Conservation (phyloP, 1,284 basidiomycete species). For the Cryptococcus hybrid region DNA sequence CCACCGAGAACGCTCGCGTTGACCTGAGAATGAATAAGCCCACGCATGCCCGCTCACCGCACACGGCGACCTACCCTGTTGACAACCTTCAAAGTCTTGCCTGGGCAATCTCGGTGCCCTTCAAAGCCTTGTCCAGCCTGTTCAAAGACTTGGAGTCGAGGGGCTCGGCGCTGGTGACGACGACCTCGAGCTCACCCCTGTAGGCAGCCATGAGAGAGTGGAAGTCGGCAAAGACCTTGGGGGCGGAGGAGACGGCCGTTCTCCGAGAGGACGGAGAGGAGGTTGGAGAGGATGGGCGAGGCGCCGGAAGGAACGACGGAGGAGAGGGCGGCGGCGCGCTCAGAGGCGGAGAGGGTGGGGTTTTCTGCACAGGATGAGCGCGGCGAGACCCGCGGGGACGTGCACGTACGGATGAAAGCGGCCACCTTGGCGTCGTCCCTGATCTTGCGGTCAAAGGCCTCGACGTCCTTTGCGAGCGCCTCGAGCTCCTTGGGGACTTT, state of each 20-base stretch:
- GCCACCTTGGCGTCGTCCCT: constrained; percentile 63
- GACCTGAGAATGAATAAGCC: constrained; percentile 56
- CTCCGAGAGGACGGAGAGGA: constrained; percentile 85
- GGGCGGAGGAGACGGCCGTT: constrained; percentile 82
- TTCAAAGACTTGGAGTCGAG: constrained; percentile 69
- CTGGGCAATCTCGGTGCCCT: constrained; percentile 77
- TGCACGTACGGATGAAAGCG: constrained; percentile 60
- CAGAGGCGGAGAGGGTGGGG: constrained; percentile 80
- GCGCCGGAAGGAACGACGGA: constrained; percentile 66
- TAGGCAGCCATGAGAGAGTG: constrained; percentile 83
- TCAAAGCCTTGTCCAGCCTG: constrained; percentile 77
- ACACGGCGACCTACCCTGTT: constrained; percentile 66
- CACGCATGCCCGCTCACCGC: not conserved
- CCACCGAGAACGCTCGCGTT: constrained; percentile 86
- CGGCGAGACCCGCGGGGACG: constrained; percentile 11
- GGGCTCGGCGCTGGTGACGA: constrained; percentile 82
- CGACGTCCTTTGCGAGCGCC: constrained; percentile 78
- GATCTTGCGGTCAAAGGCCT: constrained; percentile 65
- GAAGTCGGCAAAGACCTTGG: constrained; percentile 88
- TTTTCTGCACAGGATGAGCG: constrained; percentile 54
- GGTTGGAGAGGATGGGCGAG: constrained; percentile 83
- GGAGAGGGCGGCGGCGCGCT: constrained; percentile 69
- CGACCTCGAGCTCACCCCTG: constrained; percentile 90
- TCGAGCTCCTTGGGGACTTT: constrained; percentile 64
- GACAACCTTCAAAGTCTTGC: constrained; percentile 78